These are phyloP conservation scores for Austroboletus rostrupii DNA, from an alignment of 1,284 basidiomycete genomes.

Conservation along the genomic window DNA sequence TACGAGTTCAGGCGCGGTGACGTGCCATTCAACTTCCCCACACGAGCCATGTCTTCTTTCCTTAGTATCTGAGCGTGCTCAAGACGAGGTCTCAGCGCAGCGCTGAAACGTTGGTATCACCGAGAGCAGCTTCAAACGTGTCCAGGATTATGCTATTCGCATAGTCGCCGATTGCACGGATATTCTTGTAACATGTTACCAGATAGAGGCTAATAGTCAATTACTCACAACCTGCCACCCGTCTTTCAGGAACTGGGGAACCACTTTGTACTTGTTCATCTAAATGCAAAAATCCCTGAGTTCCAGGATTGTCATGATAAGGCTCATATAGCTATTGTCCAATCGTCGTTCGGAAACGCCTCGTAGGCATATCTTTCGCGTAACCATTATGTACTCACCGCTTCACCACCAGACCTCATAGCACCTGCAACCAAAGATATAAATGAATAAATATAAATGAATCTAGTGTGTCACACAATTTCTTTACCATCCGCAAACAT, in stretches of 20 bases:
- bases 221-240: constrained; percentile 76
- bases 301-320: constrained; percentile 77
- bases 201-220: constrained; percentile 1
- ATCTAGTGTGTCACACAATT: background rate
- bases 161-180: constrained; percentile 89
- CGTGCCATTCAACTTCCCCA: constrained; percentile 74
- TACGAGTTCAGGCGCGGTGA: constrained; percentile 3
- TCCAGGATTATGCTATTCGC: constrained; percentile 84
- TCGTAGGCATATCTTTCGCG: background rate
- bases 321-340: constrained; percentile 61
- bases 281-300: constrained; percentile 75
- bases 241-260: constrained; percentile 69
- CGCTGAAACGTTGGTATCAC: constrained; percentile 55
- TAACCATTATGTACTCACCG: constrained; percentile 51
- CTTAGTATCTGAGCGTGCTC: constrained; percentile 90
- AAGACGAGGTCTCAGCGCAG: constrained; percentile 74
- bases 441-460: background rate
- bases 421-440: constrained; percentile 51
- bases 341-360: background rate
- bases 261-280: constrained; percentile 57
- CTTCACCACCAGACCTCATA: constrained; percentile 85
- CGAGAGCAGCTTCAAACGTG: constrained; percentile 69
- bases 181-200: constrained; percentile 50
- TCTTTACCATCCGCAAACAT: constrained; percentile 79
- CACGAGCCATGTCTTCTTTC: constrained; percentile 64